Conservation (phyloP, 805 yeast genomes). For the Metschnikowia gelsemii region DNA sequence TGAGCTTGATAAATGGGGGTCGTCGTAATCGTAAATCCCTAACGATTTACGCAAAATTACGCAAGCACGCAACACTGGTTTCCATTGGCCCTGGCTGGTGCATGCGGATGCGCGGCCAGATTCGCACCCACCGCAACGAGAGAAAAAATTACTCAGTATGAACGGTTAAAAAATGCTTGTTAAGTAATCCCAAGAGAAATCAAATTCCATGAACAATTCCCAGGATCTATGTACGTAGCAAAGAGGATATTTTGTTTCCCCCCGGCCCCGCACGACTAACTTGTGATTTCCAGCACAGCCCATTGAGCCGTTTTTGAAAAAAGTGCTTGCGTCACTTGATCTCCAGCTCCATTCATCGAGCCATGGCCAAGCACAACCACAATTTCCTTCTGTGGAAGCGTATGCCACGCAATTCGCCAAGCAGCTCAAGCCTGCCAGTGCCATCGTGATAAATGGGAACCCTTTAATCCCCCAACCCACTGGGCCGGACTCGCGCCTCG, state of each 20-base stretch:
- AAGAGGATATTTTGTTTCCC: conserved; percentile 10
- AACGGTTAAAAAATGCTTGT: too few species aligned
- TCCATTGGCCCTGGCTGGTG: too few species aligned
- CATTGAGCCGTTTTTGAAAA: conserved; percentile 41
- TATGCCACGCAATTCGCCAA: conserved; percentile 49
- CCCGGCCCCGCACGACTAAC: conserved; percentile 8
- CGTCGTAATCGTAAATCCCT: too few species aligned
- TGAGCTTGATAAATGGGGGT: conserved; percentile 5
- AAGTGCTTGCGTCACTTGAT: conserved; percentile 35
- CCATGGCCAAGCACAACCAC: conserved; percentile 16
- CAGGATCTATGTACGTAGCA: too few species aligned
- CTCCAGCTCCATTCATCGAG: conserved; percentile 29
- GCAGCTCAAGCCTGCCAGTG: conserved; percentile 50
- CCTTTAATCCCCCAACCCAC: conserved; percentile 42
- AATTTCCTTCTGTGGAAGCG: conserved; percentile 34
- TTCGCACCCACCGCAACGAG: too few species aligned
- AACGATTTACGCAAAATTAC: too few species aligned
- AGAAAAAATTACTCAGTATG: too few species aligned
- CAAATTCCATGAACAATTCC: too few species aligned
- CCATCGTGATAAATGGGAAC: conserved; percentile 58
- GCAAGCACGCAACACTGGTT: too few species aligned
- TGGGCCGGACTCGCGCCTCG: conserved; percentile 35
- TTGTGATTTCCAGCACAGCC: conserved; percentile 31
- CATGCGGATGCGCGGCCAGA: too few species aligned
- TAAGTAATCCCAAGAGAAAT: neutral